Base-by-base conservation (phyloP, 805 yeast species). In the Saccharomycopsis sp. region DNA sequence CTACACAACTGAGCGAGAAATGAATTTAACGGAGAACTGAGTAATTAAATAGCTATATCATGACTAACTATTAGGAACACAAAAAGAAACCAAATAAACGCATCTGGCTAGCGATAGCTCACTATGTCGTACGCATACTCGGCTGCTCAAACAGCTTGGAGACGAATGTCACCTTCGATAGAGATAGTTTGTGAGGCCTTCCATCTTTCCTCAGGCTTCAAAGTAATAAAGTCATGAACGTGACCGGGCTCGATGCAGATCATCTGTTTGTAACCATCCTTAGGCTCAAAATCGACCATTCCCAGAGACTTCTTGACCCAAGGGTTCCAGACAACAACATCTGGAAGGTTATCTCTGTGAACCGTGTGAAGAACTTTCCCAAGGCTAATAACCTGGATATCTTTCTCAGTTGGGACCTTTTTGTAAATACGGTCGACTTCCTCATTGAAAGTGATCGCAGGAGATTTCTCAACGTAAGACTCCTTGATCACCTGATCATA, bases 241-340 rank as follows among this genome's bases (percentile, higher is more conserved):
- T 84, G 78, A 50, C 99, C 99, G 1, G 97, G 95, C 72, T 94
- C 99, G 58, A 94, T 80, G 73, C 99, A 94, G 58, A 94, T 82
- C 98, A 94, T 92, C 51, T 85, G 76, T 64, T 83, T 78, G 75
- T 77, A 94, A 3, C 97, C 98, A 56, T 73, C 71, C 69, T 88
- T 89, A 54, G 98, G 99, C 65, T 78, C 80, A 67, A 92, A 94
- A 73, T 94, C 99, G 48, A 76, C 84, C 92, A 94, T 89, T 1
- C 86, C 84, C 23, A 73, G 76, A n/a, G 94, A 81, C 70, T 87
- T 89, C 57, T 86, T 79, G 63, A 81, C 76, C 99, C 98, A 94
- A 41, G 99, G 99, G 71, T 94, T 94, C 99, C 99, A 94, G 57
- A 94, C 97, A 53, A 94, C 98, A 40, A 79, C 73, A 63, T 83